Evolutionary conservation across 106 monocot species (phyloP).

Genomic region (Acorus calamus): DNA sequence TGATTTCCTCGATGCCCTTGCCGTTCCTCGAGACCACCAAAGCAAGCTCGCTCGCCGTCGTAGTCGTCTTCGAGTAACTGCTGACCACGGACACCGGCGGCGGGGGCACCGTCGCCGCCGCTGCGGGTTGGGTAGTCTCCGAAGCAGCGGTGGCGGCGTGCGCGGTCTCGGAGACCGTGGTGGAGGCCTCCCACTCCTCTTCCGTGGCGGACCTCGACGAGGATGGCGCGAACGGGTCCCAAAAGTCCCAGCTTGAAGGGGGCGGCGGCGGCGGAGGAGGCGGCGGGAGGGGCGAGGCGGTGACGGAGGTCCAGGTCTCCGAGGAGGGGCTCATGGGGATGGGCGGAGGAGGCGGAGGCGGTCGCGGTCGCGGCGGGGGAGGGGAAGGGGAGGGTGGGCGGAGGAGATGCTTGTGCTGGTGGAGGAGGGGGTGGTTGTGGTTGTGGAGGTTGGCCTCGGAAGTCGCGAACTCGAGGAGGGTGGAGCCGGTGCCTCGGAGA

Average conservation of each 20-base stretch:
- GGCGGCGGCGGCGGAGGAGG: slow-evolving; percentile 40
- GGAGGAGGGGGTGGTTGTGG: slow-evolving; percentile 17
- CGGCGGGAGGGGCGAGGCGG: slow-evolving; percentile 45
- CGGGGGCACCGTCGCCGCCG: slow-evolving; percentile 22
- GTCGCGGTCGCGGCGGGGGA: slow-evolving; percentile 15
- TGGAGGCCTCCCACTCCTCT: slow-evolving; percentile 52
- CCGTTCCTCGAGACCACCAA: slow-evolving; percentile 48
- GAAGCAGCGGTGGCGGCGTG: neutral
- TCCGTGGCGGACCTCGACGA: slow-evolving; percentile 35
- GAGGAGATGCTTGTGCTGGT: neutral
- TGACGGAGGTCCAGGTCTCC: slow-evolving; percentile 42
- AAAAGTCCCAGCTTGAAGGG: slow-evolving; percentile 75
- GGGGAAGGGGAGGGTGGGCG: slow-evolving; percentile 17
- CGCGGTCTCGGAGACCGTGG: slow-evolving; percentile 21
- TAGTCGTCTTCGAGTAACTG: slow-evolving; percentile 28
- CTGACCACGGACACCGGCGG: slow-evolving; percentile 16
- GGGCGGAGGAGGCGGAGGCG: slow-evolving; percentile 23
- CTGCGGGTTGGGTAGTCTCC: slow-evolving; percentile 5
- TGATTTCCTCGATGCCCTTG: slow-evolving; percentile 69
- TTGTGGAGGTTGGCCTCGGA: slow-evolving; percentile 35
- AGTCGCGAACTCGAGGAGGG: slow-evolving; percentile 72
- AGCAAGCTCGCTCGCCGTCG: slow-evolving; percentile 37
- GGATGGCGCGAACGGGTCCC: slow-evolving; percentile 72
- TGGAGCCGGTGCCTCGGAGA: slow-evolving; percentile 63
- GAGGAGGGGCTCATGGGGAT: slow-evolving; percentile 25